Evolutionary conservation across 192 early-diverging fungal genomes (phyloP).

Genomic region (Lunasporangiospora selenospora): DNA sequence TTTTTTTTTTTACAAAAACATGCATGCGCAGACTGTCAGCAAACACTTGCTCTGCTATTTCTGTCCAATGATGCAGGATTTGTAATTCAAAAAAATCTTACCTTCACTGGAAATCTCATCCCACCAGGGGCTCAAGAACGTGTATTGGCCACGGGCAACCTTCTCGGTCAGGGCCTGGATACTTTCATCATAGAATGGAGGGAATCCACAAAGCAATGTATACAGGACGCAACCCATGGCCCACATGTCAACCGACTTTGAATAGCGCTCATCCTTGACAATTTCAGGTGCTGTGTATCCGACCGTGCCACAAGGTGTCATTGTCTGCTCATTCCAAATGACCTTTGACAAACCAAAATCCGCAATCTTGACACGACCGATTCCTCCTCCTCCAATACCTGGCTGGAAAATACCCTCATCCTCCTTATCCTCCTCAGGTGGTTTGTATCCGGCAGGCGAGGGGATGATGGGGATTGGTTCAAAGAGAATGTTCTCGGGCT

Average conservation of each 20-base stretch:
- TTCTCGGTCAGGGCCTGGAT: slow-evolving; percentile 80
- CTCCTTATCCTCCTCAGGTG: slow-evolving; percentile 71
- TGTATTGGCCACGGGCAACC: slow-evolving; percentile 83
- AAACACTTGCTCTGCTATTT: background rate
- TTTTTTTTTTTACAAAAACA: no score
- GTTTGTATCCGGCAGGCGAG: slow-evolving; percentile 47
- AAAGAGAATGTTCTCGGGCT: slow-evolving; percentile 91
- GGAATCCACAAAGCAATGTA: slow-evolving; percentile 81
- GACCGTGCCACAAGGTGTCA: slow-evolving; percentile 92
- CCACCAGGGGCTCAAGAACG: slow-evolving; percentile 93
- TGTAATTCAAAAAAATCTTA: slow-evolving; percentile 21
- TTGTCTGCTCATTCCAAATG: slow-evolving; percentile 81
- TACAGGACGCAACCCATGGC: slow-evolving; percentile 88
- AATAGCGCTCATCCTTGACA: slow-evolving; percentile 79
- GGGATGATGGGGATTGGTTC: slow-evolving; percentile 71
- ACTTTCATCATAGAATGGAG: slow-evolving; percentile 86
- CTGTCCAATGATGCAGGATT: background rate
- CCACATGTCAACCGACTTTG: slow-evolving; percentile 88
- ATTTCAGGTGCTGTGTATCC: slow-evolving; percentile 96
- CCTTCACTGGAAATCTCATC: slow-evolving; percentile 76
- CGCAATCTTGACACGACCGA: slow-evolving; percentile 84
- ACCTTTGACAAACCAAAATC: slow-evolving; percentile 93
- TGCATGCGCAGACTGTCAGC: no score
- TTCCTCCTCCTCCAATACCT: slow-evolving; percentile 81
- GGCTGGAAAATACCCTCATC: slow-evolving; percentile 77